Evolutionary conservation across 2,329 filamentous ascomycete species (phyloP), one percentile per base, ranked within the genome.

Genomic region (Tolypocladium sp.): DNA sequence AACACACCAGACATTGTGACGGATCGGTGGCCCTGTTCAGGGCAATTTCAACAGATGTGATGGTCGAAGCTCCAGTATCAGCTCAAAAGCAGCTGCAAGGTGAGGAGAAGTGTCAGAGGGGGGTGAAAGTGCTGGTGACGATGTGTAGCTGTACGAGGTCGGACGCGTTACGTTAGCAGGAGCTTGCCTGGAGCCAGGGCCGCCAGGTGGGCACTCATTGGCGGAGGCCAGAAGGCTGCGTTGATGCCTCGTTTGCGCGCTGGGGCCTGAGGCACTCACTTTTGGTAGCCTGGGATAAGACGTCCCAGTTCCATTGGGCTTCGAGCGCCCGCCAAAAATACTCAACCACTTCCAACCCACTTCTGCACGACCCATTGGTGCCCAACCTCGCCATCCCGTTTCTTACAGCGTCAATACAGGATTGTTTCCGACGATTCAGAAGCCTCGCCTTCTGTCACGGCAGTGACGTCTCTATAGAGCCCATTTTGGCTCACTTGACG

Each of bases 1-100:
- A 55, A 72, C 77, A 59, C 68, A 80, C 81, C 79, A 74, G 80
- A 82, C 81, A 83, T 83, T 69, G 70, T 79, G 77, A 69, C 64
- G 67, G 63, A 63, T 62, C 60, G 55, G 46, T 59, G 59, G 64
- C 63, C 64, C 63, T 65, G 55, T 44, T 22, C 27, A 59, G 63
- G 60, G 60, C 62, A 57, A 44, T 53, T 13, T 44, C 7, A 30
- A 42, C 20, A n/a, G 25, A 41, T 3, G 15, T 38, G 42, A 38
- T 54, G 56, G 38, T 57, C 53, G 59, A 55, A 57, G 44, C 33
- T 54, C 55, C 52, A 54, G 33, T 3, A 46, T 33, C 44, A 55
- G 52, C 40, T 53, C 54, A 53, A 37, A 25, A 40, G 57, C 41
- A 44, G 49, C 52, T 56, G 44, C 33, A 46, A 53, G 55, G 42